phyloP scores from a whole-genome alignment of 768 basidiomycete species.

The Sporobolomyces pararoseus region DNA sequence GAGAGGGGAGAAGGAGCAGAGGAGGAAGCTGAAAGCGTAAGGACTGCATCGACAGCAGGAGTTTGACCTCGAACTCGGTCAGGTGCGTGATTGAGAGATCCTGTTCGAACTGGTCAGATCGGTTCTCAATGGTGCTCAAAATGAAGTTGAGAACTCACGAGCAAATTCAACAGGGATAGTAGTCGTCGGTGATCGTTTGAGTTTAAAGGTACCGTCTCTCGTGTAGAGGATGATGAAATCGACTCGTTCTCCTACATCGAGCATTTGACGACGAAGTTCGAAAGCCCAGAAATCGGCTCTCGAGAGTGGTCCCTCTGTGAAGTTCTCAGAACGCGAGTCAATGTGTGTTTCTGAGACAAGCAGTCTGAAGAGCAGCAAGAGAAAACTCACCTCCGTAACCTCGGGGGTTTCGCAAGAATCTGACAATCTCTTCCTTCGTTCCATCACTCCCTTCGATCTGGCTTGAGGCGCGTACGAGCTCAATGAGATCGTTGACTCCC shows the following conservation, averaged over 20 bases:
- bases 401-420: conserved; percentile 26
- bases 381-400: conserved; percentile 24
- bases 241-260: conserved; percentile 33
- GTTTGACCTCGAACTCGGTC: conserved; percentile 4
- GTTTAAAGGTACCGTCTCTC: conserved; percentile 18
- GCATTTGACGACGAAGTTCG: conserved; percentile 18
- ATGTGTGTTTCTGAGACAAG: neutral
- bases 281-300: conserved; percentile 34
- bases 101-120: neutral
- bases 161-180: conserved; percentile 28
- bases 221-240: conserved; percentile 39
- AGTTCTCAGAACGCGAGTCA: neutral
- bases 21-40: conserved; percentile 4
- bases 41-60: conserved; percentile 20
- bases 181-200: conserved; percentile 16
- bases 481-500: conserved; percentile 27
- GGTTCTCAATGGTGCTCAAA: neutral
- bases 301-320: conserved; percentile 25
- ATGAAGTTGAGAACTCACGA: conserved; percentile 10
- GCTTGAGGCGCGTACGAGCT: conserved; percentile 20
- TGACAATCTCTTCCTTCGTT: conserved; percentile 35
- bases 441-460: conserved; percentile 22
- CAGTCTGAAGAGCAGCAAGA: neutral
- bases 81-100: conserved; percentile 21
- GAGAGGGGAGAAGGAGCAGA: neutral